These are phyloP conservation scores for Hypoxylon sp. DNA, from an alignment of 2,329 filamentous ascomycete species.

Conservation along the genomic window DNA sequence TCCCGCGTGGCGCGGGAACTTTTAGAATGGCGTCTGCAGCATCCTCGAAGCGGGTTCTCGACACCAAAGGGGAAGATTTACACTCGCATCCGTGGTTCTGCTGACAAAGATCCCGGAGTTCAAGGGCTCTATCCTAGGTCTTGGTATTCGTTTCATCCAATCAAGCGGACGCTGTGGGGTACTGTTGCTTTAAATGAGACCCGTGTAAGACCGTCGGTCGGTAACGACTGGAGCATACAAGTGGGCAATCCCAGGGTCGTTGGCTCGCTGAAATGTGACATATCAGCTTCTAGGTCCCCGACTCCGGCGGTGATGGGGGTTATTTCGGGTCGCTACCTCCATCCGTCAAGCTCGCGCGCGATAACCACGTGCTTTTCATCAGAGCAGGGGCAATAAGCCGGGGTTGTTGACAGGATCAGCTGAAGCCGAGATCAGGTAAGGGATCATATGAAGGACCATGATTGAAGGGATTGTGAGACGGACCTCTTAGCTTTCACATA, in stretches of 20 bases:
- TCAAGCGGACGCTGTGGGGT: constrained; percentile 23
- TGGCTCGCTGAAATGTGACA: neutral
- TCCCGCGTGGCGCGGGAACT: constrained; percentile 28
- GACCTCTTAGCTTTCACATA: neutral
- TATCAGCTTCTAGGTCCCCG: neutral
- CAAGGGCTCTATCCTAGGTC: constrained; percentile 17
- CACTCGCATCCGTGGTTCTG: constrained; percentile 10
- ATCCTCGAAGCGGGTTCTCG: constrained; percentile 7
- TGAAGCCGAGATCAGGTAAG: neutral
- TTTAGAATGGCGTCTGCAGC: constrained; percentile 5
- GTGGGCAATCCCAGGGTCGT: constrained; percentile 9
- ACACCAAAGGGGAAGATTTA: constrained; percentile 3
- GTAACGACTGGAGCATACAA: constrained; percentile 20
- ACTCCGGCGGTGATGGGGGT: constrained; percentile 10
- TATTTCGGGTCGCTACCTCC: constrained; percentile 11
- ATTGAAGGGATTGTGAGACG: constrained; percentile 2
- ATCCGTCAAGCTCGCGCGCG: constrained; percentile 10
- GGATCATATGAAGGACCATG: constrained; percentile 9
- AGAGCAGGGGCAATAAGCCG: neutral
- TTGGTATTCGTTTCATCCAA: constrained; percentile 24
- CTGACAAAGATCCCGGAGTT: constrained; percentile 21
- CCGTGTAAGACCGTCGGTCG: constrained; percentile 6
- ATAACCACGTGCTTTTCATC: constrained; percentile 11
- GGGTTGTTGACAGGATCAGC: constrained; percentile 2
- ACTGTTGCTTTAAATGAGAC: constrained; percentile 17